These are phyloP conservation scores for Syncephalastrum sp. DNA, from an alignment of 371 early-diverging fungal species.

Conservation along the genomic window DNA sequence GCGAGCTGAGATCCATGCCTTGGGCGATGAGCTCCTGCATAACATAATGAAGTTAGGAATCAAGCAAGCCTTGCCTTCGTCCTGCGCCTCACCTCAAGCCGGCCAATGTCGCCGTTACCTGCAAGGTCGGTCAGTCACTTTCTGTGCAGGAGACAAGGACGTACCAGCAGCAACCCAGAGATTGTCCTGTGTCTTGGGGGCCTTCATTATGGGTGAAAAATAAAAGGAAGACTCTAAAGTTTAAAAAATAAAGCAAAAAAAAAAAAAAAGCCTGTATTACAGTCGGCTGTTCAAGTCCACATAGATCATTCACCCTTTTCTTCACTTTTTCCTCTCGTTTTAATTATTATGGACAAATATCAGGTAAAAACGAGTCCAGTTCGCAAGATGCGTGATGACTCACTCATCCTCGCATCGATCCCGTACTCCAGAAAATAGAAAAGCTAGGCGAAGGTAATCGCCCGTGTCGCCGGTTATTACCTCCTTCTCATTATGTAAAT, in stretches of 20 bases:
- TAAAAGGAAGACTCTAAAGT: not conserved
- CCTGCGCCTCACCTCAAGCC: conserved; percentile 34
- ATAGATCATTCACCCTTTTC: conserved; percentile 4
- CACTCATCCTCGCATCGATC: conserved; percentile 6
- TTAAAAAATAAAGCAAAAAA: not conserved
- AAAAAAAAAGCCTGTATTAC: conserved; percentile 1
- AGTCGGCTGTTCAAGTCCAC: not conserved
- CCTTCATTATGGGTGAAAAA: conserved; percentile 1
- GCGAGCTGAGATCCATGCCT: conserved; percentile 53
- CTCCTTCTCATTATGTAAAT: not conserved
- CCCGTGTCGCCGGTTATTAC: not conserved
- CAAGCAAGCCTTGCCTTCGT: not conserved
- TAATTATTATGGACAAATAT: conserved; percentile 70
- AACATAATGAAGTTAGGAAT: not conserved
- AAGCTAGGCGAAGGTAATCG: conserved; percentile 84
- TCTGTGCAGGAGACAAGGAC: not conserved
- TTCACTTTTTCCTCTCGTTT: conserved; percentile 6
- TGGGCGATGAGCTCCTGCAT: conserved; percentile 40
- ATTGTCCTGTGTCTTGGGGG: conserved; percentile 28
- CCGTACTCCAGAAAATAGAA: conserved; percentile 74
- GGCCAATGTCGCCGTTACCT: conserved; percentile 48
- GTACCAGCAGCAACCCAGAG: conserved; percentile 53
- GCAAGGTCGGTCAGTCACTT: not conserved
- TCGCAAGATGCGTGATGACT: not conserved
- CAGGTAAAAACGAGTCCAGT: conserved; percentile 48